Percentiles rank a stretch among this genome's conserved stretches.
These are phyloP conservation scores for Thelonectria discophora DNA, from an alignment of 2,329 filamentous ascomycete species.

Conservation along the genomic window DNA sequence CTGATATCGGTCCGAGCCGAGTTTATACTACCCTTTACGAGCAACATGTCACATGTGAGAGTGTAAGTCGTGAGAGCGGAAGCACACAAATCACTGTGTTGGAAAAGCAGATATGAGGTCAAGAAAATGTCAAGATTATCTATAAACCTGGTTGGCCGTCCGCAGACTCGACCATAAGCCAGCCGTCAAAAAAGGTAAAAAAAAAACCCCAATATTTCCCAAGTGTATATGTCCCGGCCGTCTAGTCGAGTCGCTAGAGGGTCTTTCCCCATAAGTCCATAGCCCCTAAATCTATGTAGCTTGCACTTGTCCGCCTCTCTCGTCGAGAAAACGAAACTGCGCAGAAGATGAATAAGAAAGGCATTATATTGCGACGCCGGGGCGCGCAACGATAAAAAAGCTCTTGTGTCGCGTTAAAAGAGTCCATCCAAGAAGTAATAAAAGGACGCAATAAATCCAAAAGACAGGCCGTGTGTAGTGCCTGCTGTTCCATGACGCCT, in stretches of 20 bases:
- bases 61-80: too few species aligned
- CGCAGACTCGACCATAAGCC: slow-evolving; percentile 4
- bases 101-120: neutral
- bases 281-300: too few species aligned
- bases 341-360: neutral
- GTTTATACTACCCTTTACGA: too few species aligned
- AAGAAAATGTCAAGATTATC: slow-evolving; percentile 8
- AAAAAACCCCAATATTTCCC: neutral
- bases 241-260: too few species aligned
- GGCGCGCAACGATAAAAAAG: slow-evolving; percentile 1
- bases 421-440: neutral
- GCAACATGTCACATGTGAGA: too few species aligned
- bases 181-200: slow-evolving; percentile 14
- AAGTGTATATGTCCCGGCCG: too few species aligned
- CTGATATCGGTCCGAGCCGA: too few species aligned
- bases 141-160: slow-evolving; percentile 6
- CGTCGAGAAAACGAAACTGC: too few species aligned
- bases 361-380: slow-evolving; percentile 7
- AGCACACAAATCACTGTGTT: neutral
- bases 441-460: slow-evolving; percentile 14
- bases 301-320: too few species aligned
- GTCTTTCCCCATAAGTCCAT: too few species aligned
- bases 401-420: slow-evolving; percentile 18
- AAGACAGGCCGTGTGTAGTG: slow-evolving; percentile 23
- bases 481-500: slow-evolving; percentile 39